Conservation (phyloP, 495 filamentous ascomycete genomes). For the Aspergillus funiculosus region DNA sequence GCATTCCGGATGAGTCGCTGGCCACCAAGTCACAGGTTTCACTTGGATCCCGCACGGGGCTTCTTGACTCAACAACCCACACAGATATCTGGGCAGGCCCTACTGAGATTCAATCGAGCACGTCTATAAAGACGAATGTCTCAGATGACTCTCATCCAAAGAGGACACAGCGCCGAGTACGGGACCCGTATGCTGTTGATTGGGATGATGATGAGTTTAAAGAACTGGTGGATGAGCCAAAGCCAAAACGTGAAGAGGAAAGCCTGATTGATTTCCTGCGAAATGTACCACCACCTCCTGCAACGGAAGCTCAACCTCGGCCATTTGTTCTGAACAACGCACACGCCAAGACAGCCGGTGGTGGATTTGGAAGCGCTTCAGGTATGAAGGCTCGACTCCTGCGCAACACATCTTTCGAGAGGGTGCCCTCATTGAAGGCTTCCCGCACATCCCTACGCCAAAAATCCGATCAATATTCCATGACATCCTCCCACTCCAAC, state of each 20-base stretch:
- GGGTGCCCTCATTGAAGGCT: constrained; percentile 24
- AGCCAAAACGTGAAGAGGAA: constrained; percentile 49
- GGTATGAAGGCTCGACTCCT: constrained; percentile 60
- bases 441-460: constrained; percentile 35
- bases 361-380: constrained; percentile 33
- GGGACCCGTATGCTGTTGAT: constrained; percentile 90
- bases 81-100: constrained; percentile 17
- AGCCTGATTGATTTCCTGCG: constrained; percentile 85
- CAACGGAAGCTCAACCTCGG: constrained; percentile 41
- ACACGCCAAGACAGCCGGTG: constrained; percentile 49
- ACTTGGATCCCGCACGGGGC: constrained; percentile 52
- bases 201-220: constrained; percentile 69
- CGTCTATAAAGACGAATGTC: constrained; percentile 11
- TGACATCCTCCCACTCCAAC: constrained; percentile 32
- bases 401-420: constrained; percentile 32
- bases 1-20: constrained; percentile 40
- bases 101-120: constrained; percentile 9
- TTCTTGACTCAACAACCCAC: constrained; percentile 41
- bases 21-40: constrained; percentile 45
- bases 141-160: constrained; percentile 30
- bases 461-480: constrained; percentile 19
- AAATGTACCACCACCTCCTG: constrained; percentile 68
- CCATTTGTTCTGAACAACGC: constrained; percentile 25
- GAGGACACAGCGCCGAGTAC: constrained; percentile 69
- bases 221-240: constrained; percentile 48